Evolutionary conservation across 179 eudicot genomes (phyloP).

Genomic region (Pouteria campechiana): DNA sequence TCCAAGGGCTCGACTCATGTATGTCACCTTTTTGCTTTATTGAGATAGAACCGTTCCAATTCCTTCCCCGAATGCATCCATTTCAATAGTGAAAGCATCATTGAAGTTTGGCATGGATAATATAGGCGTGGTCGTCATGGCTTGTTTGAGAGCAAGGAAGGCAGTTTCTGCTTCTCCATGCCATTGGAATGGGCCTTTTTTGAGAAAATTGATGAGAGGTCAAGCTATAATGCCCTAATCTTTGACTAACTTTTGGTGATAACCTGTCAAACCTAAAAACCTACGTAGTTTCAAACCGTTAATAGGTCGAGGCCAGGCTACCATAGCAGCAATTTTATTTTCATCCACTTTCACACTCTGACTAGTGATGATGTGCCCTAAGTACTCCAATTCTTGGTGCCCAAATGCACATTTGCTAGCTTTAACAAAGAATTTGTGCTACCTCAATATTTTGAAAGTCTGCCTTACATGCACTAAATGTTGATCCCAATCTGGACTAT

Average conservation of each 20-base stretch:
- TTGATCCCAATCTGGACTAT: too few species aligned
- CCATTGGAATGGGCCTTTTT: too few species aligned
- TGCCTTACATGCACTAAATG: too few species aligned
- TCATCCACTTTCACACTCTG: background rate
- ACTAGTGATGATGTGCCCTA: background rate
- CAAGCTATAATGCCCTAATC: background rate
- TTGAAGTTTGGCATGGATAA: background rate
- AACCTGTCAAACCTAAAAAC: background rate
- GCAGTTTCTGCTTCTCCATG: background rate
- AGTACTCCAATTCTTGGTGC: background rate
- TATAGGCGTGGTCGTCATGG: background rate
- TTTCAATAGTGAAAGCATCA: background rate
- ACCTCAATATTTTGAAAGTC: background rate
- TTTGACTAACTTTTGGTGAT: background rate
- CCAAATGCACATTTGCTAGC: background rate
- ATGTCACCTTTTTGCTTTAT: too few species aligned
- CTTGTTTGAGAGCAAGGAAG: background rate
- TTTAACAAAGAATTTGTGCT: background rate
- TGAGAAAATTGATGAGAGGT: background rate
- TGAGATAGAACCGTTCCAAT: too few species aligned
- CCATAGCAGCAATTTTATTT: too few species aligned
- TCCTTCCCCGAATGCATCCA: background rate
- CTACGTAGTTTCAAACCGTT: background rate
- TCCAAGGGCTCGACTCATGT: too few species aligned
- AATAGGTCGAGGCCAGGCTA: slow-evolving; percentile 1